phyloP scores from a whole-genome alignment of 2,329 filamentous ascomycete genomes.

The Samsoniella hepiali region DNA sequence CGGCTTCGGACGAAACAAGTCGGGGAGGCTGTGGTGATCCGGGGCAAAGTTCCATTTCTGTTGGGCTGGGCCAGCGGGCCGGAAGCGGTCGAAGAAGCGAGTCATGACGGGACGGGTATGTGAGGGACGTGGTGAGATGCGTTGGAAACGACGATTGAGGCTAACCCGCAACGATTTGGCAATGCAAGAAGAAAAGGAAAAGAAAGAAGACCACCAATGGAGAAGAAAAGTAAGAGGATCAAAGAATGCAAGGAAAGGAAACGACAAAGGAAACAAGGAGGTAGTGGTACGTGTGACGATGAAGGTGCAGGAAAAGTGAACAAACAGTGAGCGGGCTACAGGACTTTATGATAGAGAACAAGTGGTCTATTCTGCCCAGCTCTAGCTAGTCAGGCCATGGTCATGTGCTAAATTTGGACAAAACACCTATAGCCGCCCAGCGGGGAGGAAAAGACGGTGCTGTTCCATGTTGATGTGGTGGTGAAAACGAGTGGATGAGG shows the following conservation, averaged over 20 bases:
- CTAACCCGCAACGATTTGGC: neutral
- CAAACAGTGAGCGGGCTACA: neutral
- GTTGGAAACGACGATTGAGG: neutral
- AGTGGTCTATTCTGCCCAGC: neutral
- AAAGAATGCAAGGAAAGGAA: neutral
- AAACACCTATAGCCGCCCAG: neutral
- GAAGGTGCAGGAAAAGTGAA: neutral
- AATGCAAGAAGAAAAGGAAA: neutral
- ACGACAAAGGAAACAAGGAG: conserved; percentile 15
- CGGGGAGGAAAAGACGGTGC: neutral
- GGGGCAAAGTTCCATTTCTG: conserved; percentile 15
- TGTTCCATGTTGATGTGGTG: neutral
- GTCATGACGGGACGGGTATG: neutral
- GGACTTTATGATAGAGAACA: neutral
- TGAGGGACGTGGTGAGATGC: too few species aligned
- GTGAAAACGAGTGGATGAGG: conserved; percentile 11
- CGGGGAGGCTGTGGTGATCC: neutral
- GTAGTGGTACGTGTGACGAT: neutral
- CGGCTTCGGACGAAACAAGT: conserved; percentile 17
- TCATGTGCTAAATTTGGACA: neutral
- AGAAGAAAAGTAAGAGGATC: neutral
- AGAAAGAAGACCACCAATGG: neutral
- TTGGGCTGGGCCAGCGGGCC: neutral
- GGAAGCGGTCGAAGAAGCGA: neutral
- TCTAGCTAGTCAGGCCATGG: neutral